Evolutionary conservation across 2,329 filamentous ascomycete genomes (phyloP).

Genomic region (Achaetomium macrosporum): DNA sequence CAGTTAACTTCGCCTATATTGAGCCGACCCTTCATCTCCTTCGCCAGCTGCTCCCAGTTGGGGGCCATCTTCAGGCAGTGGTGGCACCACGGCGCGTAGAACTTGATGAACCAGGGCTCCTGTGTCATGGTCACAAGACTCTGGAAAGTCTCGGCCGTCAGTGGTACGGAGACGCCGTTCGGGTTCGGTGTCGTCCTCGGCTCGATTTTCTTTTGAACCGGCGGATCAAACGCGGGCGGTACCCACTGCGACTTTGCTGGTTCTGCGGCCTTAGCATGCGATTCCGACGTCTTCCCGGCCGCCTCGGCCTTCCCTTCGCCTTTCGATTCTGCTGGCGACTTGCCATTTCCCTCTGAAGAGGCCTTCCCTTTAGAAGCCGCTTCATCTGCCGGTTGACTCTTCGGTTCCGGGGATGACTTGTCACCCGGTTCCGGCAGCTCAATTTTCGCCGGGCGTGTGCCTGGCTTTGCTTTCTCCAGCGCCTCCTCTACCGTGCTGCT

Average conservation of each 20-base stretch:
- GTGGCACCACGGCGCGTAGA: conserved; percentile 95
- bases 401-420: conserved; percentile 24
- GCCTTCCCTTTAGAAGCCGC: conserved; percentile 3
- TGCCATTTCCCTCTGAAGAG: not conserved
- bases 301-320: not conserved
- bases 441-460: conserved; percentile 64
- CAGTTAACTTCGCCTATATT: conserved; percentile 97
- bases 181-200: conserved; percentile 61
- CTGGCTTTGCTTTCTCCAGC: conserved; percentile 73
- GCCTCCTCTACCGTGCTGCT: conserved; percentile 68
- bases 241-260: conserved; percentile 27
- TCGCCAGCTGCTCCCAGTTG: conserved; percentile 82
- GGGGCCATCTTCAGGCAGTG: conserved; percentile 93
- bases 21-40: conserved; percentile 82
- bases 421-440: conserved; percentile 68
- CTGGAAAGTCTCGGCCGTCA: conserved; percentile 83
- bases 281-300: not conserved
- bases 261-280: conserved; percentile 23
- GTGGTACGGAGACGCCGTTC: conserved; percentile 64
- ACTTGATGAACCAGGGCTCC: conserved; percentile 98
- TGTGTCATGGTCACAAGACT: conserved; percentile 76
- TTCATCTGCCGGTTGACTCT: not conserved
- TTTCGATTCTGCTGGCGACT: not conserved
- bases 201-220: conserved; percentile 43
- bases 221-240: conserved; percentile 18